phyloP scores from a whole-genome alignment of 2,329 filamentous ascomycete genomes.

The Fusarium sp. region DNA sequence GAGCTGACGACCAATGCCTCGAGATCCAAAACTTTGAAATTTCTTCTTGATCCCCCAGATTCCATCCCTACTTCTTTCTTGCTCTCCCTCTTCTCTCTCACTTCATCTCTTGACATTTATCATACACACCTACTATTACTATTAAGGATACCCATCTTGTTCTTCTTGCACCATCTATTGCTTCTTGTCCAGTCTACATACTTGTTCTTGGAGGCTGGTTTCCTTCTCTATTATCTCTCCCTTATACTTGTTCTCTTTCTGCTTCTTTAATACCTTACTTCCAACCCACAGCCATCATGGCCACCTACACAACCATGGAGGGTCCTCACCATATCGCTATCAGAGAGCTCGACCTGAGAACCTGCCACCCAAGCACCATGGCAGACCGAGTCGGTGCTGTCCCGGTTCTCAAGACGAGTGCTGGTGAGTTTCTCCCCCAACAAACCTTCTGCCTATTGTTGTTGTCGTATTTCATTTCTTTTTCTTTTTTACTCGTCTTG shows the following conservation, averaged over 20 bases:
- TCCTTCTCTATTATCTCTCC: constrained; percentile 32
- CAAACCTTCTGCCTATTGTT: constrained; percentile 9
- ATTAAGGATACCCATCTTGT: constrained; percentile 14
- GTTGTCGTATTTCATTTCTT: constrained; percentile 5
- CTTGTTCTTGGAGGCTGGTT: constrained; percentile 43
- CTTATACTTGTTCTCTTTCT: constrained; percentile 21
- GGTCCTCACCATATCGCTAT: constrained; percentile 52
- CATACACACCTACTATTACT: constrained; percentile 12
- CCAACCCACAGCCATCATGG: constrained; percentile 17
- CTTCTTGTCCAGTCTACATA: constrained; percentile 28
- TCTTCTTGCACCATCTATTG: constrained; percentile 13
- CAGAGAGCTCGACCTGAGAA: constrained; percentile 64
- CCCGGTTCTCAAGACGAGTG: constrained; percentile 69
- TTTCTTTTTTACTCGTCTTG: constrained; percentile 10
- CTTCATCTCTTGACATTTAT: constrained; percentile 25
- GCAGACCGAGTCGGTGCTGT: constrained; percentile 67
- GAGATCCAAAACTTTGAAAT: constrained; percentile 39
- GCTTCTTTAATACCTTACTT: constrained; percentile 4
- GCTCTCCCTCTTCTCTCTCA: constrained; percentile 17
- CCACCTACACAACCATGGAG: constrained; percentile 43
- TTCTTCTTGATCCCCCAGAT: constrained; percentile 34
- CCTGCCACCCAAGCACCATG: constrained; percentile 60
- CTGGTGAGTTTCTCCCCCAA: constrained; percentile 61
- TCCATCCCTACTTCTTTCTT: constrained; percentile 30
- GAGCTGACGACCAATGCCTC: constrained; percentile 32